Base-by-base conservation (phyloP, 2,329 filamentous ascomycete species). In the Aspergillus tanneri region DNA sequence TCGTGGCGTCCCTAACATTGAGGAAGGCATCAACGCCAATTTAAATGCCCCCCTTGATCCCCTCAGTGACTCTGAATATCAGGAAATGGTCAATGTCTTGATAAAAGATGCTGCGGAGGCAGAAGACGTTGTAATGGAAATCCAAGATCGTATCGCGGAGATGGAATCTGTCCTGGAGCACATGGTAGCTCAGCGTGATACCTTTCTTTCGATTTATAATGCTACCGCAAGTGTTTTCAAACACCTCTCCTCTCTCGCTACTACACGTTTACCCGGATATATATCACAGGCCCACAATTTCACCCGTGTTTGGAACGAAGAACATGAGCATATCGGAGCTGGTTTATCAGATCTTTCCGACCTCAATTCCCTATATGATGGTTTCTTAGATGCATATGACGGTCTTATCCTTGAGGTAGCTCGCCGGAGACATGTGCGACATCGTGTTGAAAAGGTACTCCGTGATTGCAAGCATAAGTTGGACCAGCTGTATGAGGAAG, bases 301-400 rank as follows among this genome's bases (percentile, higher is more conserved):
- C 58, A 69, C 71, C 4, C 64, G 66, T 9, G 70, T 75, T 2
- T 96, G 92, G 90, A 79, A 82, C 22, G 82, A 86, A 50, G 89
- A 95, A 56, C 84, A 85, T 55, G 79, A 82, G 3, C 78, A 77
- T 14, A 87, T 97, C 19, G 76, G 79, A 27, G 76, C 72, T 12
- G 87, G 84, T 58, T 81, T 96, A 32, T 74, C 79, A 8, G 89
- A 95, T 61, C 86, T 97, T 69, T 83, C 86, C 43, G 82, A 83
- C 18, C 81, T 96, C 60, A 79, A 84, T 9, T 76, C 82, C n/a
- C 89, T 96, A 60, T 97, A 96, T 68, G 87, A 92, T 52, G 85
- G 86, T 14, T 99, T 97, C 61, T 78, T 88, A 16, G 80, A 83
- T 43, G 89, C 90, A 0, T 97, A 99, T 63, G 87, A 90, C 57